A percentile compares a stretch with the other conserved stretches of the same genome.
Evolutionary conservation across 164 flowering plant genomes (phyloP).

Genomic region (Dillenia turbinata): DNA sequence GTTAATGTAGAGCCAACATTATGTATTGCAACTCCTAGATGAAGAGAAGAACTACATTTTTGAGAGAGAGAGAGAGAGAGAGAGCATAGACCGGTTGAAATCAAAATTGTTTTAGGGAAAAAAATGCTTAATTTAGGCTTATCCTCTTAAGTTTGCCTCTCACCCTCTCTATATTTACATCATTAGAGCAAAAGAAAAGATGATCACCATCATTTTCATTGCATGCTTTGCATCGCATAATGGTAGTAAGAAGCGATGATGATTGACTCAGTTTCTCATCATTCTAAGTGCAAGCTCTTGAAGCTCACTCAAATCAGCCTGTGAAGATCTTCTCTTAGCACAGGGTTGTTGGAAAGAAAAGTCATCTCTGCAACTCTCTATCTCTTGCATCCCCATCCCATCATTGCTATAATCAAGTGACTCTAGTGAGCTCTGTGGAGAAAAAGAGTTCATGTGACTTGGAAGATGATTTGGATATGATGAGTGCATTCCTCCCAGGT

Average conservation of each 20-base stretch:
- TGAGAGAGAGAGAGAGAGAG: background rate
- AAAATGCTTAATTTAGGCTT: background rate
- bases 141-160: constrained; percentile 1
- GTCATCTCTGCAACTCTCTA: constrained; percentile 22
- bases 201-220: background rate
- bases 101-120: background rate
- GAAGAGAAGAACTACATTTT: too few relatives aligned
- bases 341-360: constrained; percentile 16
- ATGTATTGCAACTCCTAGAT: too few relatives aligned
- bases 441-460: constrained; percentile 24
- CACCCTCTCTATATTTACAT: constrained; percentile 12
- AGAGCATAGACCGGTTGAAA: background rate
- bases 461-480: constrained; percentile 15
- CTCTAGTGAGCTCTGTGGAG: constrained; percentile 61
- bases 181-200: background rate
- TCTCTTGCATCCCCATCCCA: constrained; percentile 25
- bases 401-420: constrained; percentile 28
- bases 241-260: background rate
- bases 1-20: too few relatives aligned
- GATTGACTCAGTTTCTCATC: constrained; percentile 57
- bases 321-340: constrained; percentile 38
- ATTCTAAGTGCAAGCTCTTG: constrained; percentile 73
- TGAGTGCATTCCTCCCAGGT: constrained; percentile 1
- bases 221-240: too few relatives aligned
- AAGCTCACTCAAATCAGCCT: constrained; percentile 65